These are phyloP conservation scores for Cyclotella sp. DNA, from an alignment of 108 stramenopile species.

Conservation along the genomic window DNA sequence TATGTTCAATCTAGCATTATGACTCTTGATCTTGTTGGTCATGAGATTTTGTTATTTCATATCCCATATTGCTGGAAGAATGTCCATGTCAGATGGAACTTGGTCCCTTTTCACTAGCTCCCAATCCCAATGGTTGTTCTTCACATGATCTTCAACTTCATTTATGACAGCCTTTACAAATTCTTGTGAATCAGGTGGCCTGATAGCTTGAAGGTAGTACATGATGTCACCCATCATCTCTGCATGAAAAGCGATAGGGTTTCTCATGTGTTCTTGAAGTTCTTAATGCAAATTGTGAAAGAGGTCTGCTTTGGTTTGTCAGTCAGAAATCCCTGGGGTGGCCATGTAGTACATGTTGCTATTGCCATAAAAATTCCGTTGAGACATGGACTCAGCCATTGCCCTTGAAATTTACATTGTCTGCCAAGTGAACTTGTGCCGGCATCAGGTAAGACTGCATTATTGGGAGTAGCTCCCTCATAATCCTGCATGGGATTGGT, in stretches of 20 bases:
- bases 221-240: slow-evolving; percentile 14
- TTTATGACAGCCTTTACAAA: background rate
- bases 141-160: background rate
- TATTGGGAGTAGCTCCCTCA: no score
- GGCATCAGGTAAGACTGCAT: no score
- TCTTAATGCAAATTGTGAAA: no score
- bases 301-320: no score
- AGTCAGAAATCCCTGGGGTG: no score
- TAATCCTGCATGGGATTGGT: no score
- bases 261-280: slow-evolving; percentile 8
- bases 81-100: background rate
- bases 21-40: background rate
- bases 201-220: background rate
- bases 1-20: background rate
- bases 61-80: background rate
- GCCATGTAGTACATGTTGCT: no score
- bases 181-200: background rate
- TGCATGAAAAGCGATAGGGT: slow-evolving; percentile 2
- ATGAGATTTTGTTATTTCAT: background rate
- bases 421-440: no score
- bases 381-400: no score
- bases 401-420: no score
- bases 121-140: background rate
- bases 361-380: no score
- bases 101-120: background rate